phyloP scores from a whole-genome alignment of 768 basidiomycete species.

The Lepiota brunneoincarnata region DNA sequence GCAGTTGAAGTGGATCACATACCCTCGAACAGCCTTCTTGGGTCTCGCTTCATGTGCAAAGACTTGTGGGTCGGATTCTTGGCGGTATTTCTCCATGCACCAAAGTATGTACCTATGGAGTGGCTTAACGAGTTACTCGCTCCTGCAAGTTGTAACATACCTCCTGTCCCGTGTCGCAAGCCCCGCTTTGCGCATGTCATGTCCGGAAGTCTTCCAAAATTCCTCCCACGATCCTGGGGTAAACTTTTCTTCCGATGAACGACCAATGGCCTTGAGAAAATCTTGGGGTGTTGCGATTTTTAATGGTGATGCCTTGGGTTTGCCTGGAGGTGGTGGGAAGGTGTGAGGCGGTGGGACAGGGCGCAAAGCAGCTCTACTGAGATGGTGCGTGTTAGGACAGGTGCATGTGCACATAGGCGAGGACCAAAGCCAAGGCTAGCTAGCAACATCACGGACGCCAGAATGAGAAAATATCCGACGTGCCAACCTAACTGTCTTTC shows the following conservation, averaged over 20 bases:
- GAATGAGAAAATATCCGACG: background rate
- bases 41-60: constrained; percentile 66
- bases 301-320: constrained; percentile 28
- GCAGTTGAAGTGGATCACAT: constrained; percentile 22
- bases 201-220: constrained; percentile 62
- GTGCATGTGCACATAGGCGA: constrained; percentile 23
- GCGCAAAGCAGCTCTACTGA: constrained; percentile 28
- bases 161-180: constrained; percentile 67
- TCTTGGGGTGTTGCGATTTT: constrained; percentile 53
- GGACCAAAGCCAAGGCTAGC: constrained; percentile 14
- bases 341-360: constrained; percentile 30
- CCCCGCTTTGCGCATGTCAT: constrained; percentile 62
- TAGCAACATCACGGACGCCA: constrained; percentile 1
- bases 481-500: background rate
- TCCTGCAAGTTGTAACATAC: constrained; percentile 34
- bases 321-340: constrained; percentile 1
- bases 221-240: constrained; percentile 66
- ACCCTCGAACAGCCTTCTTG: constrained; percentile 85
- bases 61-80: constrained; percentile 47
- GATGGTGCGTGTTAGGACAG: constrained; percentile 28
- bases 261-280: constrained; percentile 75
- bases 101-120: constrained; percentile 71
- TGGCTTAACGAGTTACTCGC: background rate
- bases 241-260: constrained; percentile 63
- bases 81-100: constrained; percentile 80